Conservation (phyloP, 2,329 filamentous ascomycete species). For the Stachybotrys chlorohalonatus region DNA sequence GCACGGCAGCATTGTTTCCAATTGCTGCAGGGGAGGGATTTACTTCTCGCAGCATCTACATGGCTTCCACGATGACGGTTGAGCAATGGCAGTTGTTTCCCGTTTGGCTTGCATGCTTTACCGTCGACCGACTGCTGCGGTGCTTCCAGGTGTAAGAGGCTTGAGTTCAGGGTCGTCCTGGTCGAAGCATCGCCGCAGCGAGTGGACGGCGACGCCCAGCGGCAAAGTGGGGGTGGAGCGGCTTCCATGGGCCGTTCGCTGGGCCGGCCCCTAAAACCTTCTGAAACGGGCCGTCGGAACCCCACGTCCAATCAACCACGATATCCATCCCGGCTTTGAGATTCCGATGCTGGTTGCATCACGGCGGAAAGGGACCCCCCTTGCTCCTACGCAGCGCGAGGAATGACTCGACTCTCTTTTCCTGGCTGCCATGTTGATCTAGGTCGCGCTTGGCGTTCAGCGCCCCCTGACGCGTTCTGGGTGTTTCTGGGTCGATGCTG, state of each 20-base stretch:
- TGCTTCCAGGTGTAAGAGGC: neutral
- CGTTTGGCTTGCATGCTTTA: no score
- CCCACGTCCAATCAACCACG: neutral
- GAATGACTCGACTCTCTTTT: neutral
- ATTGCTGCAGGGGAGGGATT: no score
- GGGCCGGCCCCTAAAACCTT: neutral
- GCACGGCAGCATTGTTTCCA: no score
- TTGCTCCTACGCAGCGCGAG: neutral
- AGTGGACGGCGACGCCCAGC: neutral
- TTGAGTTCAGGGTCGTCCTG: neutral
- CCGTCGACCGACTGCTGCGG: no score
- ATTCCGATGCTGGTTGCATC: neutral
- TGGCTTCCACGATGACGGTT: no score
- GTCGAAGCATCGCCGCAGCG: neutral
- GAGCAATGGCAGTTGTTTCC: no score
- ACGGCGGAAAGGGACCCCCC: neutral
- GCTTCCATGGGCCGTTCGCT: neutral
- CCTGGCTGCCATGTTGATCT: no score
- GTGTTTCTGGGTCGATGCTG: no score
- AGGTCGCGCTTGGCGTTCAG: neutral
- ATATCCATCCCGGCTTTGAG: neutral
- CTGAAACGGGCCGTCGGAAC: neutral
- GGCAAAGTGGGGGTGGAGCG: neutral
- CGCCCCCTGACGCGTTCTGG: neutral
- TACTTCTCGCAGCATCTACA: no score